Percentiles rank a stretch among this genome's conserved stretches.
These are phyloP conservation scores for Trypanosomatidae sp. DNA, from an alignment of 208 protist species.

Conservation along the genomic window DNA sequence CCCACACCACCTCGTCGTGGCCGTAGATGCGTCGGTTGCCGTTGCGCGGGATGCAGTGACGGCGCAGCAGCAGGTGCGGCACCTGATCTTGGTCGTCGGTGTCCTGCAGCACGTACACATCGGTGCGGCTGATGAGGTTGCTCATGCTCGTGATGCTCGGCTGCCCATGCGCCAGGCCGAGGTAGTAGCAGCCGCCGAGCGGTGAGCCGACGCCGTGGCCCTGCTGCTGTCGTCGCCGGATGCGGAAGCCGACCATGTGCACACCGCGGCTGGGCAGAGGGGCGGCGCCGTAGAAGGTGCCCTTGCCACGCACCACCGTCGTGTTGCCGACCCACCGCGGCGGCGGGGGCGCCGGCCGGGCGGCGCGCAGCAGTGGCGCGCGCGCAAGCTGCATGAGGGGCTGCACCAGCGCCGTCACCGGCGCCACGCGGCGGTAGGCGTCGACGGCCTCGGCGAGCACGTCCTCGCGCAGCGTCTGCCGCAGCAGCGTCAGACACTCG, in stretches of 20 bases:
- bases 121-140: slow-evolving; percentile 48
- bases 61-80: slow-evolving; percentile 43
- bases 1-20: slow-evolving; percentile 76
- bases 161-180: slow-evolving; percentile 66
- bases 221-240: slow-evolving; percentile 43
- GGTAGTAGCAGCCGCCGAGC: slow-evolving; percentile 83
- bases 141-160: slow-evolving; percentile 47
- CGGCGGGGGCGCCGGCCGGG: slow-evolving; percentile 12
- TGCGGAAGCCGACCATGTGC: slow-evolving; percentile 73
- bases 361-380: slow-evolving; percentile 15
- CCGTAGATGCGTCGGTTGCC: slow-evolving; percentile 65
- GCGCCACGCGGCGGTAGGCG: slow-evolving; percentile 12
- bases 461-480: slow-evolving; percentile 33
- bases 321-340: slow-evolving; percentile 43
- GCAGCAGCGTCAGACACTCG: slow-evolving; percentile 33
- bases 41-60: slow-evolving; percentile 63
- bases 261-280: slow-evolving; percentile 53
- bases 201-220: slow-evolving; percentile 45
- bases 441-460: slow-evolving; percentile 31
- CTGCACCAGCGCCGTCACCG: slow-evolving; percentile 34
- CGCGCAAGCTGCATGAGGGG: slow-evolving; percentile 49
- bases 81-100: slow-evolving; percentile 83
- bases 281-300: slow-evolving; percentile 47
- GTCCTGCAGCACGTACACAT: slow-evolving; percentile 83
- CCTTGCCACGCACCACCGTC: slow-evolving; percentile 49